phyloP scores from a whole-genome alignment of 352 stramenopile genomes.

The Pythium monospermum region DNA sequence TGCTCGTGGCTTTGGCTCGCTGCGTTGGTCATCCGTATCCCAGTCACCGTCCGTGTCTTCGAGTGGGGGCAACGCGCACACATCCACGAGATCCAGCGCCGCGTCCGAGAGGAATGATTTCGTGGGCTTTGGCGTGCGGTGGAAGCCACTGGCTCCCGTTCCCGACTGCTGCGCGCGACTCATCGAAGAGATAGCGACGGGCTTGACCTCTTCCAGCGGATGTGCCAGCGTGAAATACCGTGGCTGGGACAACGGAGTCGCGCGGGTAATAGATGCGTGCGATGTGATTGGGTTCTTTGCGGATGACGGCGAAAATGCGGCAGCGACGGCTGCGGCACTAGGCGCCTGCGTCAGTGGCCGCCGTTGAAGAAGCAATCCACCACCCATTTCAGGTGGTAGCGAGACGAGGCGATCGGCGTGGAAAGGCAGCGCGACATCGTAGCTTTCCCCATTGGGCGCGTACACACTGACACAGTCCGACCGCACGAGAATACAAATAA shows the following conservation, averaged over 20 bases:
- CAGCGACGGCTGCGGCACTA: conserved; percentile 24
- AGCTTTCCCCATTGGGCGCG: conserved; percentile 54
- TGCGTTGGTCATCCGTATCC: not conserved
- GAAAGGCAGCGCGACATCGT: conserved; percentile 71
- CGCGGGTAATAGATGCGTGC: not conserved
- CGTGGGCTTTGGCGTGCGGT: not conserved
- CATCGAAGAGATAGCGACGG: conserved; percentile 32
- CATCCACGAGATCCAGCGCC: conserved; percentile 41
- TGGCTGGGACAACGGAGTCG: conserved; percentile 18
- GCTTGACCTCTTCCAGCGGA: conserved; percentile 75
- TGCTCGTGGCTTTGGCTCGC: conserved; percentile 3
- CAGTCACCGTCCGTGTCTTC: not conserved
- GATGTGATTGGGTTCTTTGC: not conserved
- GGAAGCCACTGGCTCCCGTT: not conserved
- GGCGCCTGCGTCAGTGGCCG: conserved; percentile 33
- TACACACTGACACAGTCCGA: conserved; percentile 68
- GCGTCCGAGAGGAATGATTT: conserved; percentile 47
- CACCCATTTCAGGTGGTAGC: conserved; percentile 18
- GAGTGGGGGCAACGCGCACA: conserved; percentile 21
- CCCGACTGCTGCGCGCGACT: no score
- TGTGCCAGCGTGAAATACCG: conserved; percentile 71
- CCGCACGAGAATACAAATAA: conserved; percentile 65
- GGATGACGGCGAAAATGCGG: conserved; percentile 21
- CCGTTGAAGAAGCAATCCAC: conserved; percentile 59
- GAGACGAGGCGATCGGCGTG: conserved; percentile 56